phyloP scores from a whole-genome alignment of 352 stramenopile species.

The Elongisporangium senticosum region DNA sequence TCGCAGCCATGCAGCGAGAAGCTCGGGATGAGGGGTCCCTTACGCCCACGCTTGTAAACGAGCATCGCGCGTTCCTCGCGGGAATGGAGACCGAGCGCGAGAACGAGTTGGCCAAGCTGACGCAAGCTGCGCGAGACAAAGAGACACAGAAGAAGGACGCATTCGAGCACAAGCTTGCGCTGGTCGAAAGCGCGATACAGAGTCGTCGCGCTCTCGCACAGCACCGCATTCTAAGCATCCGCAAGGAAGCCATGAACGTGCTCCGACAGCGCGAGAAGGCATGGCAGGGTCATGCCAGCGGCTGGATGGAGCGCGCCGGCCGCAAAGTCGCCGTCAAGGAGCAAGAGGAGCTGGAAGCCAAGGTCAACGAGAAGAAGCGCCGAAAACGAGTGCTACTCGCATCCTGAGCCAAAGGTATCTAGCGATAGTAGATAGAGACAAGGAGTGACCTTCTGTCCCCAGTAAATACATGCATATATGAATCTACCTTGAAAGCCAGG shows the following conservation, averaged over 20 bases:
- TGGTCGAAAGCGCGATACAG: conserved; percentile 66
- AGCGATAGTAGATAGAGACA: not conserved
- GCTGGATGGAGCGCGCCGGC: conserved; percentile 83
- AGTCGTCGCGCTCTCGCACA: conserved; percentile 64
- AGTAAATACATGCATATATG: conserved; percentile 10
- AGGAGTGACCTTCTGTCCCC: not conserved
- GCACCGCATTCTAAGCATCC: conserved; percentile 66
- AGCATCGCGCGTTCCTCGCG: conserved; percentile 76
- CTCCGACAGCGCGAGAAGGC: conserved; percentile 64
- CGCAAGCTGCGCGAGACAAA: conserved; percentile 30
- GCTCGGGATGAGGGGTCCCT: conserved; percentile 60
- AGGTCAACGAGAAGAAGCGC: conserved; percentile 65
- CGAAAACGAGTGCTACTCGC: conserved; percentile 59
- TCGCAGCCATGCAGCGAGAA: conserved; percentile 57
- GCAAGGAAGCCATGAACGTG: conserved; percentile 73
- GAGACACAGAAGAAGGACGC: conserved; percentile 62
- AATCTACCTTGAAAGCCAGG: no score
- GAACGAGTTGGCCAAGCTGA: conserved; percentile 52
- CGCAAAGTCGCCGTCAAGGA: conserved; percentile 90
- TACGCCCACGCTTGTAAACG: conserved; percentile 55
- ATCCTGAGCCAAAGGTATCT: conserved; percentile 14
- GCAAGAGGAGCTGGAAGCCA: conserved; percentile 81
- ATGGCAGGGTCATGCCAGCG: conserved; percentile 74
- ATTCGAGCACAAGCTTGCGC: conserved; percentile 73
- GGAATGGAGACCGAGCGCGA: conserved; percentile 76